Conservation (phyloP, 768 basidiomycete species). For the Mycena filopes region DNA sequence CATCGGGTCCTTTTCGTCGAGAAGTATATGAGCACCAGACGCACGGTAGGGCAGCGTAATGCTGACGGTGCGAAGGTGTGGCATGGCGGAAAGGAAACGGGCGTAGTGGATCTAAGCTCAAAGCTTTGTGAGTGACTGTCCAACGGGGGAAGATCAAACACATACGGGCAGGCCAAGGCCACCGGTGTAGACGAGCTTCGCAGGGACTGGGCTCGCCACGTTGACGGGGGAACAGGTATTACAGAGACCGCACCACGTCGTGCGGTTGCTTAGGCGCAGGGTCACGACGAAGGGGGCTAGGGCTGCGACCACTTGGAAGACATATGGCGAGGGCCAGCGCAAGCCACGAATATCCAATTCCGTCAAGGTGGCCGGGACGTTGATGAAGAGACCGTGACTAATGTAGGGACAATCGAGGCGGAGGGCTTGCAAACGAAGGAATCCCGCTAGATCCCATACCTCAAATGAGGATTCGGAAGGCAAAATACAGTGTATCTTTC, state of each 20-base stretch:
- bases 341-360: slow-evolving; percentile 46
- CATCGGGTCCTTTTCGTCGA: slow-evolving; percentile 33
- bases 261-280: slow-evolving; percentile 40
- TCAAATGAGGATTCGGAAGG: not conserved
- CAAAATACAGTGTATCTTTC: slow-evolving; percentile 46
- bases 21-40: slow-evolving; percentile 31
- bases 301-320: slow-evolving; percentile 35
- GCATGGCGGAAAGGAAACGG: slow-evolving; percentile 37
- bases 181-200: slow-evolving; percentile 42
- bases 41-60: slow-evolving; percentile 45
- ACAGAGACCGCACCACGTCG: slow-evolving; percentile 50
- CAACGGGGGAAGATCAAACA: not conserved
- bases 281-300: slow-evolving; percentile 37
- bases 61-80: slow-evolving; percentile 42
- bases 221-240: slow-evolving; percentile 42
- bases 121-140: not conserved
- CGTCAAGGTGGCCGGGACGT: slow-evolving; percentile 38
- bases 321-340: slow-evolving; percentile 45
- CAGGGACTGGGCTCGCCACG: slow-evolving; percentile 39
- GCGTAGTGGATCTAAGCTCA: slow-evolving; percentile 46
- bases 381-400: slow-evolving; percentile 35
- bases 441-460: slow-evolving; percentile 39
- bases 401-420: slow-evolving; percentile 14
- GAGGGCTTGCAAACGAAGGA: slow-evolving; percentile 38
- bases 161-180: slow-evolving; percentile 48